phyloP scores from a whole-genome alignment of 495 filamentous ascomycete genomes.

The Neurospora sp. region DNA sequence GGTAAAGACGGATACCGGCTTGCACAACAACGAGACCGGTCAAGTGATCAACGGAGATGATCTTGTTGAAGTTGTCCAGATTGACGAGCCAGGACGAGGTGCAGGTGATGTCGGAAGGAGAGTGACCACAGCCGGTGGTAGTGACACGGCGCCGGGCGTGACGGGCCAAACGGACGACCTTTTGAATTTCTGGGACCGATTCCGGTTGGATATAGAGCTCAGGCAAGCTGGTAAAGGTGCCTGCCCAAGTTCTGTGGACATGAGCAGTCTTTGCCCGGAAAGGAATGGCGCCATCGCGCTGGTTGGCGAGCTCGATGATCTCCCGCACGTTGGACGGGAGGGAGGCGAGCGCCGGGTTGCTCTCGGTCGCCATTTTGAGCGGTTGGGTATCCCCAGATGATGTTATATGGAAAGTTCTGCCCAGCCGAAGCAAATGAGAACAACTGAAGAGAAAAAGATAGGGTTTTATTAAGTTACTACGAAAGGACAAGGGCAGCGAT shows the following conservation, averaged over 20 bases:
- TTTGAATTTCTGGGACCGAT: slow-evolving; percentile 67
- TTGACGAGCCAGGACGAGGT: slow-evolving; percentile 93
- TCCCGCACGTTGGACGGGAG: slow-evolving; percentile 13
- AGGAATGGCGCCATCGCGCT: slow-evolving; percentile 38
- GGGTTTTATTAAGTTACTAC: neutral
- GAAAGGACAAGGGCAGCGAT: neutral
- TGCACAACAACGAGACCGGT: slow-evolving; percentile 63
- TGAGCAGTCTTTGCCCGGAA: slow-evolving; percentile 66
- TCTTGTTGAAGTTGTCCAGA: slow-evolving; percentile 67
- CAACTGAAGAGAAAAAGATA: neutral
- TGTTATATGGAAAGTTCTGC: neutral
- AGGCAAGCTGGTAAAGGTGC: slow-evolving; percentile 75
- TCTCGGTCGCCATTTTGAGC: slow-evolving; percentile 8
- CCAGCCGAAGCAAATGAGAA: neutral
- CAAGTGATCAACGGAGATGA: slow-evolving; percentile 55
- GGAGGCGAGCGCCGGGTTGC: slow-evolving; percentile 1
- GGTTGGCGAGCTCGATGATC: slow-evolving; percentile 9
- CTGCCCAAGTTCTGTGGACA: slow-evolving; percentile 91
- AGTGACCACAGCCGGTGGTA: slow-evolving; percentile 78
- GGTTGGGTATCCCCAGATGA: neutral
- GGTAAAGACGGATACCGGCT: slow-evolving; percentile 70
- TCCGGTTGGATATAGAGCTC: slow-evolving; percentile 84
- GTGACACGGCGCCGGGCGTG: slow-evolving; percentile 69
- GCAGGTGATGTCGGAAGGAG: slow-evolving; percentile 84
- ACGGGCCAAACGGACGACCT: slow-evolving; percentile 71